These are phyloP conservation scores for Oryza rufipogon DNA, from an alignment of 176 grass and related monocot genomes.

Conservation along the genomic window DNA sequence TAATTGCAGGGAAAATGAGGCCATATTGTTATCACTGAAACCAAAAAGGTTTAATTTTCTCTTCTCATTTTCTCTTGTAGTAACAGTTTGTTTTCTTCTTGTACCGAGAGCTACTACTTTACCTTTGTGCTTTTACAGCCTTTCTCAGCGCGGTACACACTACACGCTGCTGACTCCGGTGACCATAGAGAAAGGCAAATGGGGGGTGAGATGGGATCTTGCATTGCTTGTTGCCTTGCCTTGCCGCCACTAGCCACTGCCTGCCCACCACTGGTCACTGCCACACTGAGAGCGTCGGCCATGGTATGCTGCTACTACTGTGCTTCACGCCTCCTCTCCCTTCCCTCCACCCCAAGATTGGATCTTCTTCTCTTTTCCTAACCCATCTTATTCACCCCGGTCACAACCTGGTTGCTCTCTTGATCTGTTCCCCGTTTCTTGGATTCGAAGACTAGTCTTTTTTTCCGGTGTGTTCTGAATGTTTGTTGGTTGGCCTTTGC, in stretches of 20 bases:
- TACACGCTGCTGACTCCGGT: too few relatives aligned
- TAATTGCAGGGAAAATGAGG: neutral
- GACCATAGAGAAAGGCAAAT: slow-evolving; percentile 10
- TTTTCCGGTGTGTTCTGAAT: slow-evolving; percentile 23
- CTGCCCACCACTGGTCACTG: slow-evolving; percentile 17
- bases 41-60: neutral
- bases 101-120: neutral
- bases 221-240: neutral
- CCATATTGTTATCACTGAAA: neutral
- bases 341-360: slow-evolving; percentile 16
- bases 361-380: slow-evolving; percentile 20
- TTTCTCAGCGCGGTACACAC: neutral
- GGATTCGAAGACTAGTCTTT: neutral
- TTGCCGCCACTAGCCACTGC: neutral
- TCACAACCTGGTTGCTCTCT: neutral
- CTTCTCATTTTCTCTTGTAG: neutral
- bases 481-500: slow-evolving; percentile 8
- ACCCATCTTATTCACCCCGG: neutral
- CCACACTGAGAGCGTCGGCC: slow-evolving; percentile 8
- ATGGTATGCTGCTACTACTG: slow-evolving; percentile 22
- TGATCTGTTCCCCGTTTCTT: slow-evolving; percentile 22
- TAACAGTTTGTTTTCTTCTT: neutral
- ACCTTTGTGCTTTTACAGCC: slow-evolving; percentile 23
- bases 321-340: neutral
- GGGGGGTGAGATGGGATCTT: slow-evolving; percentile 35